Conservation (phyloP, 768 basidiomycete genomes). For the Pisolithus microcarpus region DNA sequence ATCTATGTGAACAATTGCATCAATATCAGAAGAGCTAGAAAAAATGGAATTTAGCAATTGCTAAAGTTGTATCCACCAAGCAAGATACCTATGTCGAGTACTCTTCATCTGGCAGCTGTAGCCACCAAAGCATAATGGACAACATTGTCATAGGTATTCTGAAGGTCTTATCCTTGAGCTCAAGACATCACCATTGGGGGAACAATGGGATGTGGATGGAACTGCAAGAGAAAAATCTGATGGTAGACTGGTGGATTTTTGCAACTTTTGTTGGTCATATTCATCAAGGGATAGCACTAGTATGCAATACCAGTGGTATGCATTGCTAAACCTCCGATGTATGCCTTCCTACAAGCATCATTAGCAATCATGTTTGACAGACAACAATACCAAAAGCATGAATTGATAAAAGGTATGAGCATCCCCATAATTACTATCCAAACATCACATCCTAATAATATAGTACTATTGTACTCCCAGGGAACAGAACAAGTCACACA, state of each 20-base stretch:
- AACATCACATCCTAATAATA: too few species aligned
- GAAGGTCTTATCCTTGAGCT: constrained; percentile 2
- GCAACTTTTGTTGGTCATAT: not conserved
- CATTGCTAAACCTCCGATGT: constrained; percentile 17
- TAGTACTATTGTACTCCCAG: too few species aligned
- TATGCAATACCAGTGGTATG: constrained; percentile 20
- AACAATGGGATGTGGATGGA: not conserved
- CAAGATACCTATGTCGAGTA: constrained; percentile 1
- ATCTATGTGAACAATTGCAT: constrained; percentile 28
- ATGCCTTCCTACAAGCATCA: constrained; percentile 17
- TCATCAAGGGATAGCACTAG: constrained; percentile 8
- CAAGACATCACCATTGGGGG: not conserved
- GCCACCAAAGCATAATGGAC: constrained; percentile 25
- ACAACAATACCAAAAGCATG: too few species aligned
- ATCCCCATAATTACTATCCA: too few species aligned
- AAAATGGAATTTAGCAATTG: not conserved
- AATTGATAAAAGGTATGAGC: too few species aligned
- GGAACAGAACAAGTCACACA: too few species aligned
- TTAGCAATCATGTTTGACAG: not conserved
- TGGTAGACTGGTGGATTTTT: not conserved
- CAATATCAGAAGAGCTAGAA: constrained; percentile 9
- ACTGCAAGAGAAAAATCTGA: not conserved
- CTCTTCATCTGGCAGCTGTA: not conserved
- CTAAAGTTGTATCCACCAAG: not conserved
- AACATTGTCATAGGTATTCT: constrained; percentile 16